Evolutionary conservation across 108 stramenopile genomes (phyloP), one percentile per base, ranked within the genome.

Genomic region (Cyclotella baltica): DNA sequence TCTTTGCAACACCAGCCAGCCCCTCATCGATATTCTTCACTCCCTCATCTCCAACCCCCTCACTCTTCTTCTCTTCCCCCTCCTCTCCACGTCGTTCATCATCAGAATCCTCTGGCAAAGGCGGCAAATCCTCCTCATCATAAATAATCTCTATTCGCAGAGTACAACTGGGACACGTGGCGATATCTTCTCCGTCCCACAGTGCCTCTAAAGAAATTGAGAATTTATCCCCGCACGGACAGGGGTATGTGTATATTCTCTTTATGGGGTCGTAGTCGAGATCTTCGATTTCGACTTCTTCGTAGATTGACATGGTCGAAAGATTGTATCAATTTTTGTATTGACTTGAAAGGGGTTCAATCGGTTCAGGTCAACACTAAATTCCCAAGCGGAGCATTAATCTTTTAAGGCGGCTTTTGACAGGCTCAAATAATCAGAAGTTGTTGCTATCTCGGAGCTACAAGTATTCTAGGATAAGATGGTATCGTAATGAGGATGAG

Each of bases 161-260:
- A 5, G 98, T 97, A 72, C 98, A 99, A 30, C 94, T 96, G 10
- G 97, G 96, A 82, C 98, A 99, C 0, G 94, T 90, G 58, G 98
- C 98, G 74, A 97, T 91, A 72, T 98, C 97, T 83, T 99, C 98
- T 25, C 98, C 98, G 57, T 98, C 97, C 88, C 89, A 90, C 15
- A 99, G 76, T 38, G 97, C 98, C 73, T 97, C 96, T 9, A 99
- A 76, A 8, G 90, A 80, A 23, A 99, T 97, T 43, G 85, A 84
- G 78, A 99, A 99, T 50, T 78, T 88, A 58, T 99, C 98, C 1
- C 98, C 98, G 67, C 98, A 99, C 0, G 98, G 98, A 80, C 98
- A 99, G n/a, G 90, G 97, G 68, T 99, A 99, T 36, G 88, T 88
- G 83, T 97, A 99, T 51, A 82, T 80, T 73, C 84, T 76, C 28